phyloP scores from a whole-genome alignment of 2,329 filamentous ascomycete genomes.

The Tolypocladium sp. region DNA sequence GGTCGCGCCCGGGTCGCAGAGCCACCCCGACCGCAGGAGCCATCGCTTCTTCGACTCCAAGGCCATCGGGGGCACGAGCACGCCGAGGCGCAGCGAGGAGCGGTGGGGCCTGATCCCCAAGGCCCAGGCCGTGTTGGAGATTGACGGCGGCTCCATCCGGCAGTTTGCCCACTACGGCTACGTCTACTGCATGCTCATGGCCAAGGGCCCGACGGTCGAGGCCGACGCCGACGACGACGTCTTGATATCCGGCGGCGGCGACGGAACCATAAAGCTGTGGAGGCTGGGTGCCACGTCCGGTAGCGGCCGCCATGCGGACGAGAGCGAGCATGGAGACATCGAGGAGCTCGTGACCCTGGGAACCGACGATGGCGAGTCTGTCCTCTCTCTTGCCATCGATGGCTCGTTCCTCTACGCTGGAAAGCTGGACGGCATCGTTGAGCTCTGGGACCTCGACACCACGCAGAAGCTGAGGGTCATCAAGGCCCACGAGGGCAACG shows the following conservation, averaged over 20 bases:
- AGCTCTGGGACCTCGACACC: constrained; percentile 95
- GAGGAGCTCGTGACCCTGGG: constrained; percentile 59
- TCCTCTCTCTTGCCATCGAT: constrained; percentile 75
- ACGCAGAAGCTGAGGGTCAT: constrained; percentile 82
- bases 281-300: constrained; percentile 35
- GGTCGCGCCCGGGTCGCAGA: constrained; percentile 52
- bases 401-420: constrained; percentile 90
- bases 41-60: constrained; percentile 91
- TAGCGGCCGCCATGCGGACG: constrained; percentile 19
- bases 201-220: constrained; percentile 57
- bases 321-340: constrained; percentile 48
- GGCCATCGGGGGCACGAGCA: constrained; percentile 72
- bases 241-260: constrained; percentile 82
- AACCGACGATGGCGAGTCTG: constrained; percentile 51
- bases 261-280: constrained; percentile 95
- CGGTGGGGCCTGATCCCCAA: constrained; percentile 45
- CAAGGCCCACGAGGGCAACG: constrained; percentile 69
- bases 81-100: constrained; percentile 60
- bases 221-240: constrained; percentile 69
- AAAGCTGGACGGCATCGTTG: constrained; percentile 76
- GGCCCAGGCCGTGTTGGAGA: constrained; percentile 58
- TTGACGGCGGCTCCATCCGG: constrained; percentile 68
- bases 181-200: constrained; percentile 90
- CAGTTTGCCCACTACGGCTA: constrained; percentile 95
- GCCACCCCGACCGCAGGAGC: constrained; percentile 66